phyloP scores from a whole-genome alignment of 2,329 filamentous ascomycete species.

The Cercospora sp. region DNA sequence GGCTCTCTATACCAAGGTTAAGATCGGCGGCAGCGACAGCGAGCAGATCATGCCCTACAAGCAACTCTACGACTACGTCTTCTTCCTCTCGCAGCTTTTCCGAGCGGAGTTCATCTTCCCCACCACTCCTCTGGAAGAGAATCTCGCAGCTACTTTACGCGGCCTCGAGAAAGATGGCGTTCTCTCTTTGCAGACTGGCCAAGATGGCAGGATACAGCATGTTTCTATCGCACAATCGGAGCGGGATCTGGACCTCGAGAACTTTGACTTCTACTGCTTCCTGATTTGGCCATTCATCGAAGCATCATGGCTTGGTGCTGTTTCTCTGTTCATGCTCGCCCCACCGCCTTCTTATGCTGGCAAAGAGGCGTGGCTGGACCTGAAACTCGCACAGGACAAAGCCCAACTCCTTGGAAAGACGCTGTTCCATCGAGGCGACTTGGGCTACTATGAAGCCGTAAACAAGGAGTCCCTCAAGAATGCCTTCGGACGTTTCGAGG shows the following conservation, averaged over 20 bases:
- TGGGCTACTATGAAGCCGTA: constrained; percentile 96
- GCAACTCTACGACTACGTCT: constrained; percentile 74
- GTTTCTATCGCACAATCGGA: constrained; percentile 77
- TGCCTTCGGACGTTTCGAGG: constrained; percentile 80
- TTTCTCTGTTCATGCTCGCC: constrained; percentile 82
- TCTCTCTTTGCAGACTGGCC: constrained; percentile 63
- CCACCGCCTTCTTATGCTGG: constrained; percentile 55
- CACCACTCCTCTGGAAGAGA: constrained; percentile 75
- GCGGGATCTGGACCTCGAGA: constrained; percentile 77
- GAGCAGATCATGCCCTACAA: constrained; percentile 65
- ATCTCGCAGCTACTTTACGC: constrained; percentile 75
- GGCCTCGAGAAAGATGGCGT: constrained; percentile 78
- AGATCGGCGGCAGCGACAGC: constrained; percentile 79
- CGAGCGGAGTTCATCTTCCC: constrained; percentile 96
- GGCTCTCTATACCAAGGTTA: constrained; percentile 86
- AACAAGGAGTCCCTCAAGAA: constrained; percentile 98
- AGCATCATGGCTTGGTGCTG: constrained; percentile 85
- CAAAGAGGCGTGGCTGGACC: constrained; percentile 67
- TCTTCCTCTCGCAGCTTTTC: constrained; percentile 91
- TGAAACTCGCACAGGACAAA: constrained; percentile 60
- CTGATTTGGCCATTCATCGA: constrained; percentile 98
- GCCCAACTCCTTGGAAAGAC: constrained; percentile 85
- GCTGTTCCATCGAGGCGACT: constrained; percentile 92
- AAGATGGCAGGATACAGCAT: constrained; percentile 56
- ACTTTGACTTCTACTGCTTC: constrained; percentile 99